Evolutionary conservation across 2,329 filamentous ascomycete genomes (phyloP).

Genomic region (Colletotrichum sp.): DNA sequence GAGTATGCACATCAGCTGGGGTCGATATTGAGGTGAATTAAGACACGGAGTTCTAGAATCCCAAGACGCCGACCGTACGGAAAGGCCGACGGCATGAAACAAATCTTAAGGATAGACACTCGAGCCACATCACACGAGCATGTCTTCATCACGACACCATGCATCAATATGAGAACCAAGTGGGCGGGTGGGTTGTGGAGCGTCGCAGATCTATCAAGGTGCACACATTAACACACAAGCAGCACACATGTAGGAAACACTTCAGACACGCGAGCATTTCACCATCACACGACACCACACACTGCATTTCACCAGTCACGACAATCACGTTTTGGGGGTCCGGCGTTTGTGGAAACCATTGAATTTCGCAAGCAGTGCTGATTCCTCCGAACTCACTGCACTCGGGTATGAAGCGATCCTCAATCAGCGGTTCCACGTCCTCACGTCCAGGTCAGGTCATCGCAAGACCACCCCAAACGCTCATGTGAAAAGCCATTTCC

Average conservation of each 20-base stretch:
- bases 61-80: background rate
- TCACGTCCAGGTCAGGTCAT: constrained; percentile 51
- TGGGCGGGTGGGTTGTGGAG: background rate
- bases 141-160: background rate
- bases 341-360: constrained; percentile 52
- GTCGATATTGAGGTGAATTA: background rate
- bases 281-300: background rate
- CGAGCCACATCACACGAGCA: background rate
- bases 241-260: background rate
- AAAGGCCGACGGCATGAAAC: background rate
- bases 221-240: background rate
- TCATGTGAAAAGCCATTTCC: constrained; percentile 64
- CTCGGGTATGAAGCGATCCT: constrained; percentile 67
- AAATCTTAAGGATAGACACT: background rate
- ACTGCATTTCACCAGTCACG: background rate
- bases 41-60: background rate
- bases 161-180: background rate
- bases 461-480: constrained; percentile 46
- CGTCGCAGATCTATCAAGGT: background rate
- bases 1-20: background rate
- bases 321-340: background rate
- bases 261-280: background rate
- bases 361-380: constrained; percentile 65
- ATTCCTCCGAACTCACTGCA: constrained; percentile 52
- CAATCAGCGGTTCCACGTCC: constrained; percentile 68